phyloP scores from a whole-genome alignment of 345 rosid genomes.

The Draba incana region DNA sequence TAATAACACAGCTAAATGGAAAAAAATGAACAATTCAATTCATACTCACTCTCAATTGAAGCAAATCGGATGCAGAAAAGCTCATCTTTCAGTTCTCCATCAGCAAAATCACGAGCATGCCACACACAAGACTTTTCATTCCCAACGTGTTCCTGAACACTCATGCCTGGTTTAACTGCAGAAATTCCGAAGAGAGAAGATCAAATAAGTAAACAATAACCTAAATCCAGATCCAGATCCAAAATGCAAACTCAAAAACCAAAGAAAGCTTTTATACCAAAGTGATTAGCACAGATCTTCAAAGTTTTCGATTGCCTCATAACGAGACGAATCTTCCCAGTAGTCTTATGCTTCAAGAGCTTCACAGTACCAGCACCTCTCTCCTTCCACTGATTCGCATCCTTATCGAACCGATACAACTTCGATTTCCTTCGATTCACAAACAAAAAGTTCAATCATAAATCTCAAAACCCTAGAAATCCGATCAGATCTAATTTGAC shows the following conservation, averaged over 20 bases:
- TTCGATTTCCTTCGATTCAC: constrained; percentile 70
- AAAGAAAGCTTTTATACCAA: constrained; percentile 48
- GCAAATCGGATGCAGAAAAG: constrained; percentile 48
- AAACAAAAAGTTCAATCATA: constrained; percentile 15
- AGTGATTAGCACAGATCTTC: constrained; percentile 98
- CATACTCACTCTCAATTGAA: constrained; percentile 43
- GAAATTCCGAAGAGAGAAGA: background rate
- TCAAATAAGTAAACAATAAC: background rate
- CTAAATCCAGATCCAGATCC: background rate
- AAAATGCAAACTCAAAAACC: background rate
- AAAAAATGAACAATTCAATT: background rate
- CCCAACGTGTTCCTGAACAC: constrained; percentile 69
- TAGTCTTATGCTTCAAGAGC: constrained; percentile 77
- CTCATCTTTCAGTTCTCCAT: constrained; percentile 59
- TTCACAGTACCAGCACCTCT: constrained; percentile 92
- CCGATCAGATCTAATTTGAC: constrained; percentile 35
- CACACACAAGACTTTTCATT: constrained; percentile 80
- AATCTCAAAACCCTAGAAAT: constrained; percentile 16
- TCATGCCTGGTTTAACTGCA: constrained; percentile 58
- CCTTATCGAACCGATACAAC: constrained; percentile 86
- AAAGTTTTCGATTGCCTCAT: constrained; percentile 94
- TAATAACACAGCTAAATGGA: background rate
- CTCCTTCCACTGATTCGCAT: constrained; percentile 94
- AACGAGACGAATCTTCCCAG: constrained; percentile 85
- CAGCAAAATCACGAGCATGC: constrained; percentile 76